Evolutionary conservation across 2,329 filamentous ascomycete species (phyloP).

Genomic region (Phialemoniopsis sp.): DNA sequence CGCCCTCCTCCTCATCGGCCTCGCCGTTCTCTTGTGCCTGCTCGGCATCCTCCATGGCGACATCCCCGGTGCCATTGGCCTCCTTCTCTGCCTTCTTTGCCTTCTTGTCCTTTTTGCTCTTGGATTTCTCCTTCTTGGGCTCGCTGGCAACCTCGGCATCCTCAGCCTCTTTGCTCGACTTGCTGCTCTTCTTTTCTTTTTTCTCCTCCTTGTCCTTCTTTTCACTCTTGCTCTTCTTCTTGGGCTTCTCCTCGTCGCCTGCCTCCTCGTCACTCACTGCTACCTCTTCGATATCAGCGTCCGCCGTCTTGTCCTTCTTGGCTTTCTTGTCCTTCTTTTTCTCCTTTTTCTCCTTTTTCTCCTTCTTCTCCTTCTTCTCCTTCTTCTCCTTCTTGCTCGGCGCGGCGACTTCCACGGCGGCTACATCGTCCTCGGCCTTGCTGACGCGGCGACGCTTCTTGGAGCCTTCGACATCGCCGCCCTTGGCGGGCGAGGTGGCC

Average conservation of each 20-base stretch:
- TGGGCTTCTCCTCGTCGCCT: constrained; percentile 9
- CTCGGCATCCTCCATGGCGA: constrained; percentile 1
- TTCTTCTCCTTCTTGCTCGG: constrained; percentile 26
- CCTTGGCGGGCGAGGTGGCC: too few relatives aligned
- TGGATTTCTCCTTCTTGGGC: constrained; percentile 18
- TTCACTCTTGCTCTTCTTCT: constrained; percentile 12
- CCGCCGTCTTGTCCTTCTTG: constrained; percentile 11
- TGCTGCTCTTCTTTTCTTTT: constrained; percentile 11
- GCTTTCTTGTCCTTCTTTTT: constrained; percentile 8
- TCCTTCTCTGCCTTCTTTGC: constrained; percentile 9
- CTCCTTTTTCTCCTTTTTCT: constrained; percentile 20
- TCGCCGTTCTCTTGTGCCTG: constrained; percentile 6
- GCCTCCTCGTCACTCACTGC: constrained; percentile 23
- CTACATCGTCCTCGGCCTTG: constrained; percentile 19
- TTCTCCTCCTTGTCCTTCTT: constrained; percentile 17
- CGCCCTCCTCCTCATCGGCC: constrained; percentile 10
- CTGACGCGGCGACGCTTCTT: constrained; percentile 14
- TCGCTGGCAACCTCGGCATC: constrained; percentile 5
- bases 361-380: constrained; percentile 20
- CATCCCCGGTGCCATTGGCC: constrained; percentile 4
- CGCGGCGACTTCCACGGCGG: constrained; percentile 6
- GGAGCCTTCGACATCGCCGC: not conserved
- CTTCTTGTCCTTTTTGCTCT: constrained; percentile 29
- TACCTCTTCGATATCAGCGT: constrained; percentile 14
- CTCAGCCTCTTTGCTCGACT: constrained; percentile 2